phyloP scores from a whole-genome alignment of 495 filamentous ascomycete genomes.

The Talaromyces wortmannii region DNA sequence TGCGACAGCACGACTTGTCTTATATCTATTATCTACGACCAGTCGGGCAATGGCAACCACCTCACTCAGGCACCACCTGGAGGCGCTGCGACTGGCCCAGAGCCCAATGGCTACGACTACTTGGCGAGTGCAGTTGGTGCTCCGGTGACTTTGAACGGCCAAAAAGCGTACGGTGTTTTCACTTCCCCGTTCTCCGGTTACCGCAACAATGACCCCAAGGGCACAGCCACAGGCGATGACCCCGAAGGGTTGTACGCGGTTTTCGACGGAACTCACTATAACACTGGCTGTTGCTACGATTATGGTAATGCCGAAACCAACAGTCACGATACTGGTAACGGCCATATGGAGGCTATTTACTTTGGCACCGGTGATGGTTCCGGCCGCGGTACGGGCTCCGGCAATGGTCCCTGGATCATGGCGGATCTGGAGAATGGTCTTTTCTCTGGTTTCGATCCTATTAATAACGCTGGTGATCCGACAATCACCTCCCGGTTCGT shows the following conservation, averaged over 20 bases:
- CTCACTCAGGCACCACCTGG: slow-evolving; percentile 51
- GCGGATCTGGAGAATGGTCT: slow-evolving; percentile 54
- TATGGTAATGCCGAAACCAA: slow-evolving; percentile 54
- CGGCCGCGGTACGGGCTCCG: slow-evolving; percentile 43
- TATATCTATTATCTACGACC: slow-evolving; percentile 54
- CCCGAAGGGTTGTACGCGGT: slow-evolving; percentile 54
- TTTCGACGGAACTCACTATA: slow-evolving; percentile 54
- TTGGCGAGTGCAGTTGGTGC: slow-evolving; percentile 47
- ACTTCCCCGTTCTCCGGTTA: slow-evolving; percentile 49
- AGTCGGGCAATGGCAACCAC: slow-evolving; percentile 50
- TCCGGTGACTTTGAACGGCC: slow-evolving; percentile 48
- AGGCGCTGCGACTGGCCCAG: slow-evolving; percentile 40
- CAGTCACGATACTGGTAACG: slow-evolving; percentile 45
- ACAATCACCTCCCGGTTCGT: slow-evolving; percentile 43
- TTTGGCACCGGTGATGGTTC: slow-evolving; percentile 34
- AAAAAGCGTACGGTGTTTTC: slow-evolving; percentile 55
- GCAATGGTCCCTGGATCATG: slow-evolving; percentile 54
- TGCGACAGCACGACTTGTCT: slow-evolving; percentile 50
- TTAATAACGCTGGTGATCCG: slow-evolving; percentile 39
- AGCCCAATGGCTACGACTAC: slow-evolving; percentile 45
- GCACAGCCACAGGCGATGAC: slow-evolving; percentile 42
- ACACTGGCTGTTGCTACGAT: slow-evolving; percentile 52
- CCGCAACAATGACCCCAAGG: slow-evolving; percentile 41
- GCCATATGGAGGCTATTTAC: slow-evolving; percentile 59
- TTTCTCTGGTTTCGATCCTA: slow-evolving; percentile 40